Evolutionary conservation across 1,284 basidiomycete genomes (phyloP), one percentile per base, ranked within the genome.

Genomic region (Schizopora paradoxa): DNA sequence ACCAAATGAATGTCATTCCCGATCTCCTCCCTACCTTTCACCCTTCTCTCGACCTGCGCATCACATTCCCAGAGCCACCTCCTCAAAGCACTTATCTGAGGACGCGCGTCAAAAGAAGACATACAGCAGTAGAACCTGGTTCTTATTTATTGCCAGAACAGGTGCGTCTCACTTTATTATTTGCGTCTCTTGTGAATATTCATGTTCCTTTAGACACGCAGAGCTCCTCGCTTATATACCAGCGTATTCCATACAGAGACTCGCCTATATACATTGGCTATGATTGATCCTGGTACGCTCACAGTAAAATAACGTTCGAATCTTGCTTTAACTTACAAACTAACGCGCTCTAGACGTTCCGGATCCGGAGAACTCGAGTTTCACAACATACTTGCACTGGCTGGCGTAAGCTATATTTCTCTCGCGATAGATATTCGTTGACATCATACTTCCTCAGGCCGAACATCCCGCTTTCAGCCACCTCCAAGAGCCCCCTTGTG

Each of bases 1-100:
- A 87, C 57, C 85, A 92, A 66, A 91, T 97, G 89, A 70, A 84
- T 42, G 81, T 98, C 43, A 72, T 96, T 3, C 94, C 95, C 0
- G 95, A 98, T 61, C 67, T 94, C 1, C 62, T 97, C 5, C 79
- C 89, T 0, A 69, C 69, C 26, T 63, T 95, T 14, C 76, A 76
- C 41, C 91, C 92, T 0, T 77, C 77, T 6, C 61, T 87, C 18
- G 88, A 94, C 60, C 65, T 93, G 4, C 81, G 79, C 47, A 58
- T 92, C 34, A 72, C 74, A 8, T 76, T 78, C 53, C 74, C 68
- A 5, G 61, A 62, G 55, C 62, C 57, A 1, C 58, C 57, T 42
- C 67, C 63, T 8, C 45, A 61, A 19, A 55, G 51, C 51, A 48
- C 58, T 40, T 59, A 59, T 46, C 35, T 55, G 8, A 55, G 65